A percentile compares a stretch with the other conserved stretches of the same genome.
These are phyloP conservation scores for Hydrangea macrophylla DNA, from an alignment of 148 eudicot species.

Conservation along the genomic window DNA sequence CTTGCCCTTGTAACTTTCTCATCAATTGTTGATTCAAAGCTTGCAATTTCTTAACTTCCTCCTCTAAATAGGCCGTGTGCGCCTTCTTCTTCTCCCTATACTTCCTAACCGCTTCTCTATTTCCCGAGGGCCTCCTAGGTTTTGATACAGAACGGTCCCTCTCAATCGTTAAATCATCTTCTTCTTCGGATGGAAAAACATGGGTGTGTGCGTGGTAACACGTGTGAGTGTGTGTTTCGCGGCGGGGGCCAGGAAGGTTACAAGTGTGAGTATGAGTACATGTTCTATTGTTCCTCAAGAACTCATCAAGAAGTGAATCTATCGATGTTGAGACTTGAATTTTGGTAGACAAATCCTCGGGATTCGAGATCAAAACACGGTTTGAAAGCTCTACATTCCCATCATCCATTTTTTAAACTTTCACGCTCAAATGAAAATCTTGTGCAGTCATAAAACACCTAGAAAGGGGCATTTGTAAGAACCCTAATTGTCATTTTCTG, in stretches of 20 bases:
- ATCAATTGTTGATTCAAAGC: constrained; percentile 43
- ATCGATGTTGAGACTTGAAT: constrained; percentile 23
- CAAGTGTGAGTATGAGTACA: constrained; percentile 72
- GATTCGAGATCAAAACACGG: constrained; percentile 25
- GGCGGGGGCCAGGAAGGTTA: constrained; percentile 62
- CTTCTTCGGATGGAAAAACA: constrained; percentile 29
- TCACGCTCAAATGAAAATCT: not conserved
- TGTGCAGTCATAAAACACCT: not conserved
- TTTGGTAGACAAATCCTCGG: constrained; percentile 24
- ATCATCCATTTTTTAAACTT: constrained; percentile 40
- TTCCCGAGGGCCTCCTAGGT: constrained; percentile 40
- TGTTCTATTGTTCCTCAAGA: constrained; percentile 39
- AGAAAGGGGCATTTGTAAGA: not conserved
- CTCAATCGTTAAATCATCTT: constrained; percentile 16
- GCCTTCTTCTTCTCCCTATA: constrained; percentile 75
- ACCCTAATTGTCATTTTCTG: not conserved
- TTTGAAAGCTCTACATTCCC: constrained; percentile 45
- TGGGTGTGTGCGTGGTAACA: constrained; percentile 65
- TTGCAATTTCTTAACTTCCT: constrained; percentile 55
- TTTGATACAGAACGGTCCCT: constrained; percentile 14
- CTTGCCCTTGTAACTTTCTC: constrained; percentile 42
- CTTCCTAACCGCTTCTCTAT: constrained; percentile 71
- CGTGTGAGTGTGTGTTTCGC: constrained; percentile 53
- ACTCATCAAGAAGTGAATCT: constrained; percentile 42
- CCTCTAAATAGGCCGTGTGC: constrained; percentile 54